Conservation (phyloP, 2,329 filamentous ascomycete genomes). For the Fusarium piperis region DNA sequence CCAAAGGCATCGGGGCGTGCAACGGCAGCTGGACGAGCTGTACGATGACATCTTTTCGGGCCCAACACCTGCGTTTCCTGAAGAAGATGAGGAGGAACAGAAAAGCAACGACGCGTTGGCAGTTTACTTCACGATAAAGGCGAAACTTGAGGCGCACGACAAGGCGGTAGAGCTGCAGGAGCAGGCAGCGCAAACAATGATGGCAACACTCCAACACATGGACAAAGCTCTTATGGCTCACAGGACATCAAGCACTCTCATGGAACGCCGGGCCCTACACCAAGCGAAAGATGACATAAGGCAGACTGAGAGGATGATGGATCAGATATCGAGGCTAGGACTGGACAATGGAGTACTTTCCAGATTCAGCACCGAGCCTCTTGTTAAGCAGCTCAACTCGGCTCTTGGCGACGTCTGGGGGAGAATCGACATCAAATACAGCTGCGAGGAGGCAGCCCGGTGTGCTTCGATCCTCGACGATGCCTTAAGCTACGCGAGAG, state of each 20-base stretch:
- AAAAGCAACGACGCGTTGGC: conserved; percentile 47
- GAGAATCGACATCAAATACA: conserved; percentile 61
- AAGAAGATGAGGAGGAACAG: conserved; percentile 61
- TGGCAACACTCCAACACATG: conserved; percentile 49
- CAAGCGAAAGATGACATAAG: conserved; percentile 17
- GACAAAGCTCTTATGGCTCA: conserved; percentile 50
- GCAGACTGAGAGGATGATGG: conserved; percentile 16
- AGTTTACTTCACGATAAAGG: conserved; percentile 51
- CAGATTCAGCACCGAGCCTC: conserved; percentile 54
- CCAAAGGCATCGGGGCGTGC: conserved; percentile 51
- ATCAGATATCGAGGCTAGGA: conserved; percentile 23
- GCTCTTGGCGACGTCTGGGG: conserved; percentile 60
- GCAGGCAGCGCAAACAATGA: conserved; percentile 49
- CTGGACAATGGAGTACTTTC: conserved; percentile 18
- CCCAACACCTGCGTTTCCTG: conserved; percentile 61
- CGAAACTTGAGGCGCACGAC: conserved; percentile 51
- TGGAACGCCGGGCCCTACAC: conserved; percentile 24
- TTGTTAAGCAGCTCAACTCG: conserved; percentile 46
- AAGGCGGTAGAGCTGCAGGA: conserved; percentile 53
- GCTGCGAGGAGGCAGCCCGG: conserved; percentile 48
- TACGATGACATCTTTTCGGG: conserved; percentile 64
- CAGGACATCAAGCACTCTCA: conserved; percentile 17
- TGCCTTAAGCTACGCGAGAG: conserved; percentile 47
- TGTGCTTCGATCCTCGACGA: conserved; percentile 46
- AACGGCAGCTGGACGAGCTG: conserved; percentile 59